Conservation (phyloP, 1,284 basidiomycete species). For the Ceratobasidium sp. region DNA sequence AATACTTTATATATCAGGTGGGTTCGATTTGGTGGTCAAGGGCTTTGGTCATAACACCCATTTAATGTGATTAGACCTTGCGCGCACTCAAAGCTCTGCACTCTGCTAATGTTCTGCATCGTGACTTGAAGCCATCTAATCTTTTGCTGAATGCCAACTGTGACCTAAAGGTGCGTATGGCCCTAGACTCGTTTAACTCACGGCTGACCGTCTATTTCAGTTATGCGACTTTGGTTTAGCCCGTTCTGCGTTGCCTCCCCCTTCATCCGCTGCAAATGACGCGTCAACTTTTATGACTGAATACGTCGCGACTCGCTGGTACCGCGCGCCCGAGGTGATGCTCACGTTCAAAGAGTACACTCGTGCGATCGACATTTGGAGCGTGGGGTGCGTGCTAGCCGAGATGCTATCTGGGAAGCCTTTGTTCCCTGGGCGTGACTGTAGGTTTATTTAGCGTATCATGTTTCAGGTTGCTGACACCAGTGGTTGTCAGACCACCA, state of each 20-base stretch:
- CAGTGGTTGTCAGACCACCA: constrained; percentile 73
- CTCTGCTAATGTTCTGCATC: constrained; percentile 93
- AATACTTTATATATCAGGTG: constrained; percentile 95
- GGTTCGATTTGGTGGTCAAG: constrained; percentile 51
- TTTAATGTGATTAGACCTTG: constrained; percentile 68
- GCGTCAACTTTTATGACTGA: constrained; percentile 93
- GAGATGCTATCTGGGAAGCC: constrained; percentile 97
- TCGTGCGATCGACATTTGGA: constrained; percentile 95
- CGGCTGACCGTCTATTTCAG: constrained; percentile 76
- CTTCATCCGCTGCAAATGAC: constrained; percentile 83
- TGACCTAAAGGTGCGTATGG: constrained; percentile 81
- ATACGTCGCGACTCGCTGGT: constrained; percentile 91
- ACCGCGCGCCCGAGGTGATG: constrained; percentile 96
- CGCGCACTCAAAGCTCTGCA: constrained; percentile 95
- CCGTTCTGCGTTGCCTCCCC: constrained; percentile 85
- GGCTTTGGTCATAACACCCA: constrained; percentile 50
- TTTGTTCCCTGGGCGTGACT: constrained; percentile 97
- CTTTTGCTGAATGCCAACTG: constrained; percentile 96
- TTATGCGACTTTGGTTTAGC: constrained; percentile 90
- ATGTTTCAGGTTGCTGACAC: constrained; percentile 76
- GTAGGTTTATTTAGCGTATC: constrained; percentile 77
- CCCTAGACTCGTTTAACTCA: constrained; percentile 82
- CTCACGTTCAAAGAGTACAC: constrained; percentile 97
- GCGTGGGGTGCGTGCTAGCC: constrained; percentile 95
- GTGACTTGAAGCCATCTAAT: constrained; percentile 96